phyloP scores from a whole-genome alignment of 2,329 filamentous ascomycete species.

The Phoma herbarum region DNA sequence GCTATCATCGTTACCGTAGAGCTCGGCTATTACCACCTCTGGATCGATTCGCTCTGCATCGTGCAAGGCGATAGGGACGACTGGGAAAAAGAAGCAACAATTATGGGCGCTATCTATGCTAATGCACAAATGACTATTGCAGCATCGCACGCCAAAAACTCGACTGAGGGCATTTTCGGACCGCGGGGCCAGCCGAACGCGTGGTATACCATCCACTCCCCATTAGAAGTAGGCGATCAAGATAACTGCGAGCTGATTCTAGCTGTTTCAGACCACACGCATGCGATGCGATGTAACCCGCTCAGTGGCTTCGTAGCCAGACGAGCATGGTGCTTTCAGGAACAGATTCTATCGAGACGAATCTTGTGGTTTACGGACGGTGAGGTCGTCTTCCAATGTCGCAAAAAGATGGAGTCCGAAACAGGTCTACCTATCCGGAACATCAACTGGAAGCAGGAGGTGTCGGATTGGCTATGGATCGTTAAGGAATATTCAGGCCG shows the following conservation, averaged over 20 bases:
- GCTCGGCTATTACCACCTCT: neutral
- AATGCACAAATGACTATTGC: neutral
- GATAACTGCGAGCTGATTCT: neutral
- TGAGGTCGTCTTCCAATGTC: neutral
- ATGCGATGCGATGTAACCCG: neutral
- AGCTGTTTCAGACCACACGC: neutral
- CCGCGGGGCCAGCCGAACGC: neutral
- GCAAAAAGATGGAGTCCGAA: neutral
- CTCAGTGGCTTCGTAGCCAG: neutral
- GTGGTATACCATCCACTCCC: neutral
- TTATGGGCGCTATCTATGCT: neutral
- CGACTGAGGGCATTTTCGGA: neutral
- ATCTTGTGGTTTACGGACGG: neutral
- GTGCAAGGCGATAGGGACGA: neutral
- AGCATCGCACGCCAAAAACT: neutral
- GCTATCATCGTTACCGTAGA: neutral
- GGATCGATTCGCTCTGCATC: neutral
- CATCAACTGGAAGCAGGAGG: neutral
- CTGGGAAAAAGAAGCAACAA: neutral
- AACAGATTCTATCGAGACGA: neutral
- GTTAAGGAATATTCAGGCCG: neutral
- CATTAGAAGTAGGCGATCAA: neutral
- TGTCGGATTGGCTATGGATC: neutral
- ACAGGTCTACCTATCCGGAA: neutral
- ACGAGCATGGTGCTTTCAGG: neutral